Base-by-base conservation (phyloP, 2,329 filamentous ascomycete species). In the Xylariales sp. region DNA sequence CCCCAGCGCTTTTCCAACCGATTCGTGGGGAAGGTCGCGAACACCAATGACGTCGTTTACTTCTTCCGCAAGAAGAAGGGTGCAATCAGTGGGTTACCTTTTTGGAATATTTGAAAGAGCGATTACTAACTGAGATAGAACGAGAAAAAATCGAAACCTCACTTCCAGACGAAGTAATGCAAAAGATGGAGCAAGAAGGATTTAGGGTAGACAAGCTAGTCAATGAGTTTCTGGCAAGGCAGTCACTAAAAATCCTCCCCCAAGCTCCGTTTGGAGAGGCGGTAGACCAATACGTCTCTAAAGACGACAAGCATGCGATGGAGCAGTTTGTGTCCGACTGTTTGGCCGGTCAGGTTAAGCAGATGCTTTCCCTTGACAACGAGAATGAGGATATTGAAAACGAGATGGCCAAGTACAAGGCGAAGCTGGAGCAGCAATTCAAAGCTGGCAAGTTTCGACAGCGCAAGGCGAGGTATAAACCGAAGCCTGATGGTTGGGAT, bases 1-100 rank as follows among this genome's bases (percentile, higher is more conserved):
- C 90, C 93, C 0, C 93, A 97, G 57, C 81, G 93, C 7, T 96
- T 97, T 54, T 97, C 91, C 0, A 95, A 95, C 57, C 78, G 89
- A 3, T 98, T 97, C 50, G 75, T 85, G 2, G 85, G 82, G n/a
- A 86, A 81, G 54, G 91, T 98, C 1, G 93, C 93, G 42, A 98
- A 98, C 55, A 82, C 83, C 8, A 94, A 90, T 49, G 93, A 98
- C 51, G 88, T 98, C 1, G 82, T 98, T 1, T 85, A 91, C 53
- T 97, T 95, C 57, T 83, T 96, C 60, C 80, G 88, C 40, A 95
- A 91, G 64, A 97, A 95, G 63, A 76, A 77, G n/a, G 63, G 63
- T 5, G 66, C 63, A 5, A 31, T 18, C 18, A 69, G 70, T 70
- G 61, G 48, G 65, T 61, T 12, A 28, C n/a, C n/a, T n/a, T n/a